Conservation (phyloP, 208 protist genomes). For the Trypanosomatidae sp. region DNA sequence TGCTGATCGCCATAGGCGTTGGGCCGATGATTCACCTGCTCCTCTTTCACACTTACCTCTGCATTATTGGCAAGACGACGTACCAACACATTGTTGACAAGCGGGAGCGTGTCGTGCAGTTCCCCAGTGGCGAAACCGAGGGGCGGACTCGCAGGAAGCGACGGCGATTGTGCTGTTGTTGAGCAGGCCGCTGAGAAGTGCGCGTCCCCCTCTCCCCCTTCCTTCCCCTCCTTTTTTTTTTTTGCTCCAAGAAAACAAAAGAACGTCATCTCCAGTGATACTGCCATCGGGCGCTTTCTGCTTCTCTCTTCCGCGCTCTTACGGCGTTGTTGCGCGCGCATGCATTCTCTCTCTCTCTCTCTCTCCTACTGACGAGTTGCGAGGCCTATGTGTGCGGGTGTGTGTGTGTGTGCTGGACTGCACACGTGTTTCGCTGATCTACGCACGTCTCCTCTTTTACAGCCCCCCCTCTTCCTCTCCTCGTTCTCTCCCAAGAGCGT, state of each 20-base stretch:
- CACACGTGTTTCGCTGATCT: background rate
- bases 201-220: background rate
- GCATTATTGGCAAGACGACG: constrained; percentile 49
- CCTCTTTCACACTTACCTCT: constrained; percentile 73
- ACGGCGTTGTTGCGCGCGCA: background rate
- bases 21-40: constrained; percentile 64
- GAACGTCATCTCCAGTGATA: background rate
- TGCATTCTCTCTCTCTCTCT: background rate
- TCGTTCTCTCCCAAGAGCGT: background rate
- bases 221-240: background rate
- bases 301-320: background rate
- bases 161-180: background rate
- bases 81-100: constrained; percentile 68
- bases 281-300: background rate
- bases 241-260: background rate
- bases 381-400: background rate
- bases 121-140: constrained; percentile 1
- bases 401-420: background rate
- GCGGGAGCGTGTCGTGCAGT: constrained; percentile 24
- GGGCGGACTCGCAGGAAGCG: background rate
- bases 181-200: background rate
- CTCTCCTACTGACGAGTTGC: background rate
- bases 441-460: background rate
- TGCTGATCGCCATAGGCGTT: constrained; percentile 36
- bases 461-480: background rate